Evolutionary conservation across 768 basidiomycete species (phyloP), one percentile per base, ranked within the genome.

Genomic region (Naganishia friedmannii): DNA sequence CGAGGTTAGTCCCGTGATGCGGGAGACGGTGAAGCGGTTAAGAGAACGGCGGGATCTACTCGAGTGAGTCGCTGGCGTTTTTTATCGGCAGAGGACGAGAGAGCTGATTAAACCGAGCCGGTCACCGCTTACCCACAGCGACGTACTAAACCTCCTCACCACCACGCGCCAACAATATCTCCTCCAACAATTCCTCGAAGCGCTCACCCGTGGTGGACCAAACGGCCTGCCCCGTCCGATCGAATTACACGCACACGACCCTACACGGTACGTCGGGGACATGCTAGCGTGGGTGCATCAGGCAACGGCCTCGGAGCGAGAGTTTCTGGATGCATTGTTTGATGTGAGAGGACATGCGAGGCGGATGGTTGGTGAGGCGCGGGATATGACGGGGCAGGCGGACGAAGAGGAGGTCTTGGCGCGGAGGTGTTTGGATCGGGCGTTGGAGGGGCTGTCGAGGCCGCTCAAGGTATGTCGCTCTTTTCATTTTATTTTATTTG

Each of bases 221-320:
- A 89, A 88, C 48, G 92, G 90, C 51, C 83, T 90, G 8, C 92
- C 94, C 13, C 86, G 94, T 6, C 92, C 95, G 0, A 98, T 99
- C 72, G 96, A 98, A 79, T 84, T 99, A 3, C 96, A 99, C 77
- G 96, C 96, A 0, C 96, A 99, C 75, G 96, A 99, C 78, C 95
- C 96, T 0, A 86, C 93, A 73, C 88, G 95, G 37, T 99, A 99
- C 78, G 88, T 95, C 17, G 96, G 96, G 17, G 95, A 98, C 81
- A 98, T 98, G 91, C 87, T 98, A 9, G 95, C 94, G 0, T 97
- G 95, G 95, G 88, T 97, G 0, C 95, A 99, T 81, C 95, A 98
- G 72, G 87, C 90, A 0, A 92, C 96, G 71, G 96, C 96, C 0
- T 90, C 90, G 0, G 96, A 99, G 77, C 89, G 89, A 53, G 96